Evolutionary conservation across 176 grass and related monocot species (phyloP).

Genomic region (Rhipidocladum racemiflorum): DNA sequence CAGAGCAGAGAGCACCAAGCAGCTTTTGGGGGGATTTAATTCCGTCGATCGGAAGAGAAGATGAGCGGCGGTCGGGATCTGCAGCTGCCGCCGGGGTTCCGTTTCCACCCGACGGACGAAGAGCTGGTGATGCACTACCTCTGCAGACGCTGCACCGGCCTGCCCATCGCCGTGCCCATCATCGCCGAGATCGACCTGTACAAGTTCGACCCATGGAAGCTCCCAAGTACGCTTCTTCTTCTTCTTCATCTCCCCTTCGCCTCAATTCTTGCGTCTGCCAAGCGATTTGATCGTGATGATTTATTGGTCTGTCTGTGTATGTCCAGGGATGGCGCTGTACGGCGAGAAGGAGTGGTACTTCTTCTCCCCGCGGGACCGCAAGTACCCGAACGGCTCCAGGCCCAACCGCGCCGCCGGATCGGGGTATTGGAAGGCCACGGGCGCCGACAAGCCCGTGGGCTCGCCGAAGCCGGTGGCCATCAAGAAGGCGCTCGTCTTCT

Average conservation of each 20-base stretch:
- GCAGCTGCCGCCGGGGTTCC: slow-evolving; percentile 87
- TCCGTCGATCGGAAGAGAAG: background rate
- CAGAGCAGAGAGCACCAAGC: background rate
- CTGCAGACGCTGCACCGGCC: slow-evolving; percentile 73
- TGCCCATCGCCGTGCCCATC: slow-evolving; percentile 81
- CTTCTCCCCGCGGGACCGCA: slow-evolving; percentile 87
- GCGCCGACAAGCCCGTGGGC: slow-evolving; percentile 78
- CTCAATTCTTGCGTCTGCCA: background rate
- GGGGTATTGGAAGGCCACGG: slow-evolving; percentile 94
- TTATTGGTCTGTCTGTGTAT: background rate
- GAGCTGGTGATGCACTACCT: slow-evolving; percentile 95
- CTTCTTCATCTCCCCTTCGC: background rate
- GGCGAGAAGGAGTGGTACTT: slow-evolving; percentile 97
- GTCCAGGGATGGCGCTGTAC: slow-evolving; percentile 65
- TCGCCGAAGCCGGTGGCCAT: slow-evolving; percentile 67
- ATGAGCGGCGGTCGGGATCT: slow-evolving; percentile 48
- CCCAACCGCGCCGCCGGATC: slow-evolving; percentile 74
- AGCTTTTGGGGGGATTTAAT: background rate
- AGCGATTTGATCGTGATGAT: background rate
- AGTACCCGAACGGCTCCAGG: slow-evolving; percentile 85
- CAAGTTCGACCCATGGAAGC: slow-evolving; percentile 89
- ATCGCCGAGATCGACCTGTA: slow-evolving; percentile 95
- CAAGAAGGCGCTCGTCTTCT: slow-evolving; percentile 93
- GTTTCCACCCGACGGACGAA: slow-evolving; percentile 97
- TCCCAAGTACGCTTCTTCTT: slow-evolving; percentile 46